Conservation (phyloP, 2,329 filamentous ascomycete genomes). For the Juglanconis juglandina region DNA sequence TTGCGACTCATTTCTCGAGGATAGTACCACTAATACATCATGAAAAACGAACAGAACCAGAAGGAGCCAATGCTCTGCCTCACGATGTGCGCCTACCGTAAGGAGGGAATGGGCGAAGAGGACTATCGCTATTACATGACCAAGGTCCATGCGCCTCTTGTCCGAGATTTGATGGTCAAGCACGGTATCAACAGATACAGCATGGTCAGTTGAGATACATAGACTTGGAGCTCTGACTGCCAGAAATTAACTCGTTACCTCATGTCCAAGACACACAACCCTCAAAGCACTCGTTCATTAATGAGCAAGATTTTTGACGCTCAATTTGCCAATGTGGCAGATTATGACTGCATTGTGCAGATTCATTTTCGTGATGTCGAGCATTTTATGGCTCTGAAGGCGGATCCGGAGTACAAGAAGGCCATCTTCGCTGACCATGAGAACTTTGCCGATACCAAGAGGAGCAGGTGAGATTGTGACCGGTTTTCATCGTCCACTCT, state of each 20-base stretch:
- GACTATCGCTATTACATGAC: constrained; percentile 46
- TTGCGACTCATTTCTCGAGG: too few species aligned
- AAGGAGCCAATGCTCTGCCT: constrained; percentile 33
- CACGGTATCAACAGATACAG: constrained; percentile 47
- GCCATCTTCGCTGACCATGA: constrained; percentile 43
- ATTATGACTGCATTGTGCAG: constrained; percentile 49
- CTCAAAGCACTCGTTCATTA: constrained; percentile 30
- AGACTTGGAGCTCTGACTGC: neutral
- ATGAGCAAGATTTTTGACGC: constrained; percentile 41
- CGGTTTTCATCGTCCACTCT: too few species aligned
- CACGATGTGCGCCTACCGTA: constrained; percentile 46
- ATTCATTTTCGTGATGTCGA: constrained; percentile 42
- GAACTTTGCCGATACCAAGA: constrained; percentile 47
- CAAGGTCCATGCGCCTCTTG: constrained; percentile 43
- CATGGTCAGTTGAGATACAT: constrained; percentile 26
- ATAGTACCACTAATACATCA: too few species aligned
- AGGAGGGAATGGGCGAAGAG: constrained; percentile 45
- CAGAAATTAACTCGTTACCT: neutral
- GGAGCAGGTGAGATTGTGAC: constrained; percentile 27
- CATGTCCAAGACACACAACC: constrained; percentile 40
- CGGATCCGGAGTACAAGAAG: constrained; percentile 46
- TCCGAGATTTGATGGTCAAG: constrained; percentile 45
- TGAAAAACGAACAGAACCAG: too few species aligned
- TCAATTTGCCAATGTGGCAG: constrained; percentile 46
- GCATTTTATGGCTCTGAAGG: constrained; percentile 45